Base-by-base conservation (phyloP, 2,329 filamentous ascomycete genomes). In the Stachybotrys echinatus region DNA sequence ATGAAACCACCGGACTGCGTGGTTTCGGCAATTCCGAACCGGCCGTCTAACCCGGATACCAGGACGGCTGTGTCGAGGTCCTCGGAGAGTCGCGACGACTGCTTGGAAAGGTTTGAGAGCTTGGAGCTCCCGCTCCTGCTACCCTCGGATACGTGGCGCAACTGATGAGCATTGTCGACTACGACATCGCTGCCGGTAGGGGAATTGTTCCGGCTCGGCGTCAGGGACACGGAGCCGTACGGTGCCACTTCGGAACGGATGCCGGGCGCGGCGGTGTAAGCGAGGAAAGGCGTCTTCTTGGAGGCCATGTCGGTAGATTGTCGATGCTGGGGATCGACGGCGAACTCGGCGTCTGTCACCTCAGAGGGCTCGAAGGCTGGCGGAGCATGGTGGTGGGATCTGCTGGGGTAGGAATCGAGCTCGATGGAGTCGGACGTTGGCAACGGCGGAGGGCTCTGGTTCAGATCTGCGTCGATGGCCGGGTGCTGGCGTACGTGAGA, bases 21-120 rank as follows among this genome's bases (percentile, higher is more conserved):
- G 2, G 72, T 69, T 53, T 82, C 73, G 18, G 73, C 67, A n/a
- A 79, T 61, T 23, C 76, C 72, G 58, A 78, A 77, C 38, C 80
- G 74, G 44, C 77, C 74, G 39, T 80, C 78, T 6, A 80, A 65
- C 23, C 80, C 76, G 19, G 75, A 73, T 38, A 74, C 70, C n/a
- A 81, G 67, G 27, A 75, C 70, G 17, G 76, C 72, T 31, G 72
- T 73, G 23, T 77, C 76, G 19, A 81, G 65, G 52, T 79, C 77
- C 40, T 77, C 74, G 4, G 78, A 78, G 21, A 66, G 50, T 39
- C 67, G 59, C 7, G 62, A 65, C 12, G 66, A 65, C 44, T 63
- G 62, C 40, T 59, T 60, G 8, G 65, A 66, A 17, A 58, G 47
- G 18, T 52, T 52, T 23, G 67, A 70, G 19, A 61, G 67, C 37